Evolutionary conservation across 257 asterid genomes (phyloP).

Genomic region (Penstemon eatonii): DNA sequence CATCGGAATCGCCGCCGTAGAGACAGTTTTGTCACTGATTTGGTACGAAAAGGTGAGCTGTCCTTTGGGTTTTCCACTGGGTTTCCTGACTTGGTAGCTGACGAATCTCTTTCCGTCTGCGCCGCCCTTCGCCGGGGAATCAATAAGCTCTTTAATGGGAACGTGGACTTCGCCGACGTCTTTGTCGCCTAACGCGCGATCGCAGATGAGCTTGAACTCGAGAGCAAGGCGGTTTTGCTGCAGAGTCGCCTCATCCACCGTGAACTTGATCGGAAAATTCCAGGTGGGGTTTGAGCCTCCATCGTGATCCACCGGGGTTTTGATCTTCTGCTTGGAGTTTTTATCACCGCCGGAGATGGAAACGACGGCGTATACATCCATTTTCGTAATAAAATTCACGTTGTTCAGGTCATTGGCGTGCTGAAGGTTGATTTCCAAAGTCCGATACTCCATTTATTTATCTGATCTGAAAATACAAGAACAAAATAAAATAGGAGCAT

Average conservation of each 20-base stretch:
- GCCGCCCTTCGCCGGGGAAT: constrained; percentile 33
- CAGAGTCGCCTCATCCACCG: constrained; percentile 59
- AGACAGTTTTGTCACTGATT: constrained; percentile 44
- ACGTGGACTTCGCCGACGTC: constrained; percentile 69
- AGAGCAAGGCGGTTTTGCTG: constrained; percentile 58
- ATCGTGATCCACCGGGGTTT: constrained; percentile 49
- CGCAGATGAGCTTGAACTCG: constrained; percentile 53
- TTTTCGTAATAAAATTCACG: constrained; percentile 54
- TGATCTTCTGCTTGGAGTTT: constrained; percentile 40
- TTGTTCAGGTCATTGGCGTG: constrained; percentile 62
- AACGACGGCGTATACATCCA: constrained; percentile 67
- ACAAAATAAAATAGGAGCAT: too few relatives aligned
- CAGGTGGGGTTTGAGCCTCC: constrained; percentile 65
- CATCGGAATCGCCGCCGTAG: constrained; percentile 22
- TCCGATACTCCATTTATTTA: constrained; percentile 46
- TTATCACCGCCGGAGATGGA: constrained; percentile 49
- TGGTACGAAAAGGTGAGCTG: constrained; percentile 60
- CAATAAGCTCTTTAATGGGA: constrained; percentile 62
- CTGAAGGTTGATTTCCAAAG: constrained; percentile 51
- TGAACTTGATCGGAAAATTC: constrained; percentile 64
- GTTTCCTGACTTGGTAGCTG: constrained; percentile 78
- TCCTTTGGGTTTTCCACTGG: constrained; percentile 76
- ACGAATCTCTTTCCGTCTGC: constrained; percentile 45
- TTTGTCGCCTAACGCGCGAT: constrained; percentile 60
- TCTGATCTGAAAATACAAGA: too few relatives aligned